Percentiles rank a stretch among this genome's conserved stretches.
phyloP scores from a whole-genome alignment of 2,329 filamentous ascomycete species.

The Fusarium sp. region DNA sequence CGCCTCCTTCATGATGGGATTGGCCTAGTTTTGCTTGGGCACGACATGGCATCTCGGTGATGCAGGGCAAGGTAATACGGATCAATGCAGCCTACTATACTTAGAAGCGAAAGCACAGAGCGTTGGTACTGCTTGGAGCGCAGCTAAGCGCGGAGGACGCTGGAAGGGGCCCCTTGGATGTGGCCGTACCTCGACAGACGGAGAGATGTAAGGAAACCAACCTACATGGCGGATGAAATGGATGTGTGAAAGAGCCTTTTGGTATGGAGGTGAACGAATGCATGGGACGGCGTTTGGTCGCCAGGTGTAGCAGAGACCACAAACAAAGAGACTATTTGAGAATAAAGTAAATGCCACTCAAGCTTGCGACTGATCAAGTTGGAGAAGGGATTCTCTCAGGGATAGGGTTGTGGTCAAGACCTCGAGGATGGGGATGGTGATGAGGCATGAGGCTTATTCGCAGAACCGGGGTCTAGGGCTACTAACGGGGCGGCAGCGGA shows the following conservation, averaged over 20 bases:
- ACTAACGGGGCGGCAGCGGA: slow-evolving; percentile 4
- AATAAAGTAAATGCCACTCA: slow-evolving; percentile 49
- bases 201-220: slow-evolving; percentile 19
- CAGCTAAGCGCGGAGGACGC: slow-evolving; percentile 32
- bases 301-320: slow-evolving; percentile 49
- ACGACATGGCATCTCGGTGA: slow-evolving; percentile 38
- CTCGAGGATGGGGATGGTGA: too few relatives aligned
- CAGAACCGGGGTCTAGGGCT: background rate
- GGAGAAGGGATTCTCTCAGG: background rate
- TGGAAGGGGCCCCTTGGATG: slow-evolving; percentile 36
- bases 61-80: slow-evolving; percentile 40
- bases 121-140: slow-evolving; percentile 26
- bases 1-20: slow-evolving; percentile 34
- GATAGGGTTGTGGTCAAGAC: too few relatives aligned
- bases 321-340: slow-evolving; percentile 48
- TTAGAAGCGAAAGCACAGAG: slow-evolving; percentile 42
- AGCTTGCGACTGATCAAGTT: slow-evolving; percentile 11
- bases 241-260: slow-evolving; percentile 40
- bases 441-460: background rate
- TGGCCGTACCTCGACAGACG: slow-evolving; percentile 38
- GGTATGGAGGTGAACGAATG: slow-evolving; percentile 41
- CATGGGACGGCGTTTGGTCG: slow-evolving; percentile 45
- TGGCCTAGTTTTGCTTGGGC: slow-evolving; percentile 37
- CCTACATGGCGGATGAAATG: slow-evolving; percentile 29
- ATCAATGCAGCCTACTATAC: slow-evolving; percentile 44